Evolutionary conservation across 441 rosid species (phyloP), one percentile per base, ranked within the genome.

Genomic region (Raphanus hybrid): DNA sequence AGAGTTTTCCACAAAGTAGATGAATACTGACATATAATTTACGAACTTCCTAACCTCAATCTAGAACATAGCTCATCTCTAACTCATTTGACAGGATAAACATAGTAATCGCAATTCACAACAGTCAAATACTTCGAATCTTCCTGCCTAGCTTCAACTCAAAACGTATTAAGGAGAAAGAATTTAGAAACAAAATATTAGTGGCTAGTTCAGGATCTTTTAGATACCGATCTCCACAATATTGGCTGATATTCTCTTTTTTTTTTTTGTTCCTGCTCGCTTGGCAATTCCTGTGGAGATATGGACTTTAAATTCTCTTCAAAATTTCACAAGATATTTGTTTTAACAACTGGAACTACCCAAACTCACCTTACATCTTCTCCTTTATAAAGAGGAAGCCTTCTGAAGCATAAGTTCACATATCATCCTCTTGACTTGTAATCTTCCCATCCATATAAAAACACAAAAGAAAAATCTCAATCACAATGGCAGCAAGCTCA

Each of bases 401-500:
- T 78, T 60, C 79, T 57, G 82, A 85, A 82, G 63, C 83, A 81
- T 78, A 82, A 78, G 73, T 80, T 77, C 83, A 77, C 87, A 85
- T 35, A 83, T 45, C 82, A 84, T 15, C 18, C 35, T 77, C 14
- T 37, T 23, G 57, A 50, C 57, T 50, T 50, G 57, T 6, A 43
- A 50, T 14, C 57, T 5, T 50, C 8, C 18, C 57, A 50, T 50
- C 57, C 59, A 15, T 52, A 4, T 1, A 48, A 48, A 76, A 37
- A 69, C 32, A 67, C 52, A 50, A 9, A 59, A 65, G 43, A 5
- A 54, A 45, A 67, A 4, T 4, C 10, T 63, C 9, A 3, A 14
- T 68, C 32, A 63, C 41, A 61, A 89, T 88, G 97, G 89, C 91
- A n/a, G 90, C 98, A 16, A 81, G 81, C 80, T 89, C 97, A 71